These are phyloP conservation scores for Torulaspora globosa DNA, from an alignment of 1,139 yeast species.

Conservation along the genomic window DNA sequence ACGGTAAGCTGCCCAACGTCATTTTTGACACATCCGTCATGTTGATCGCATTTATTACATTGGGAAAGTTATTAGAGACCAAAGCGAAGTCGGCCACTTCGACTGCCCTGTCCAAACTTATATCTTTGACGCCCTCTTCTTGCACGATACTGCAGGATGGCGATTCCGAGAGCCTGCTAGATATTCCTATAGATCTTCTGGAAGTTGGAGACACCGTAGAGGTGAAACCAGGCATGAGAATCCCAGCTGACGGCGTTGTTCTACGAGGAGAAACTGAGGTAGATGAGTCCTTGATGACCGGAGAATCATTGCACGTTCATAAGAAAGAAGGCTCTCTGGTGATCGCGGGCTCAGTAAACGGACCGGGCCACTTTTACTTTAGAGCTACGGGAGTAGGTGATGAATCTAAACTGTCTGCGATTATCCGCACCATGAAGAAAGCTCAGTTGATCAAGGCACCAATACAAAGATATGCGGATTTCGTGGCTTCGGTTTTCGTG, in stretches of 20 bases:
- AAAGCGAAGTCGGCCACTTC: slow-evolving; percentile 94
- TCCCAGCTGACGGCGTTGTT: slow-evolving; percentile 89
- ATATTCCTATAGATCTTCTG: slow-evolving; percentile 66
- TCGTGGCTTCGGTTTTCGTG: slow-evolving; percentile 80
- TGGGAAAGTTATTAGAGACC: slow-evolving; percentile 89
- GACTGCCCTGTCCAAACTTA: slow-evolving; percentile 72
- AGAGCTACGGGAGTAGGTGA: slow-evolving; percentile 69
- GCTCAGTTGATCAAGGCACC: slow-evolving; percentile 91
- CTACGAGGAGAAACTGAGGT: slow-evolving; percentile 74
- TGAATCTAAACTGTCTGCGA: slow-evolving; percentile 81
- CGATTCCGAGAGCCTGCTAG: slow-evolving; percentile 19
- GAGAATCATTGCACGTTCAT: slow-evolving; percentile 74
- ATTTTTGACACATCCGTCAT: slow-evolving; percentile 85
- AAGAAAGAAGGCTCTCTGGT: slow-evolving; percentile 60
- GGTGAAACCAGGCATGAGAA: slow-evolving; percentile 77
- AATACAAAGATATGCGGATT: slow-evolving; percentile 84
- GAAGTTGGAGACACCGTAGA: slow-evolving; percentile 75
- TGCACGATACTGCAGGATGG: slow-evolving; percentile 55
- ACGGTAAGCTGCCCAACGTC: slow-evolving; percentile 54
- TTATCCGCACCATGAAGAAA: slow-evolving; percentile 77
- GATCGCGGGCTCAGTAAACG: slow-evolving; percentile 89
- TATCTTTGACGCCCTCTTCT: slow-evolving; percentile 74
- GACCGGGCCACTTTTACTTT: slow-evolving; percentile 67
- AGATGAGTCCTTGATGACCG: slow-evolving; percentile 86
- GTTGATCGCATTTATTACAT: slow-evolving; percentile 75